These are phyloP conservation scores for Cryptococcus jaspeensis DNA, from an alignment of 1,284 basidiomycete genomes.

Conservation along the genomic window DNA sequence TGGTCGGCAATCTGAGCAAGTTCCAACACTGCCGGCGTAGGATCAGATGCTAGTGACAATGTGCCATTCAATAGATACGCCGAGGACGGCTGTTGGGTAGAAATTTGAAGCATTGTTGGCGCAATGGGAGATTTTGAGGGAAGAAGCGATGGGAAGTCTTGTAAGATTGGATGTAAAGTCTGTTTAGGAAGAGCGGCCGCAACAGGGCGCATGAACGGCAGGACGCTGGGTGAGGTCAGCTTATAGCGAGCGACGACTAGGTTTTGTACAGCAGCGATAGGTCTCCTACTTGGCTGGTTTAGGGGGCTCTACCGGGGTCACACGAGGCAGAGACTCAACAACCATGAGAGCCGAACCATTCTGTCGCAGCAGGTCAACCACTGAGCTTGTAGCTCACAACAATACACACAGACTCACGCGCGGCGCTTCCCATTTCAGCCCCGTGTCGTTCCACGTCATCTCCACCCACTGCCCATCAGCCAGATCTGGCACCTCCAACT, in stretches of 20 bases:
- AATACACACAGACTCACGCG: constrained; percentile 13
- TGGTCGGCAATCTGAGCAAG: constrained; percentile 31
- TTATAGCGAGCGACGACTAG: neutral
- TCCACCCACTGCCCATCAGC: constrained; percentile 15
- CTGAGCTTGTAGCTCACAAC: neutral
- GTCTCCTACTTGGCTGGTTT: constrained; percentile 33
- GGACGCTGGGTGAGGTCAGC: constrained; percentile 16
- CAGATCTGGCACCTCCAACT: neutral
- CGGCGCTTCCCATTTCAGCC: constrained; percentile 18
- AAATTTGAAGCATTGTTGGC: constrained; percentile 28
- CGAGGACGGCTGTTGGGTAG: constrained; percentile 1
- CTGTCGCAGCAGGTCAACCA: constrained; percentile 14
- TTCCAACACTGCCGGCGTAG: constrained; percentile 9
- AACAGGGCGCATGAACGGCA: constrained; percentile 22
- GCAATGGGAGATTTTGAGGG: constrained; percentile 17
- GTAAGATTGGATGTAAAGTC: constrained; percentile 19
- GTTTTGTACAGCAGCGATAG: neutral
- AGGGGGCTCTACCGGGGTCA: constrained; percentile 42
- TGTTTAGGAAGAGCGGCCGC: constrained; percentile 18
- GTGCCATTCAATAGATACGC: constrained; percentile 34
- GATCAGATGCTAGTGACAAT: constrained; percentile 15
- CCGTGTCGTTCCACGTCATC: constrained; percentile 19
- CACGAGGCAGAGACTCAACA: constrained; percentile 38
- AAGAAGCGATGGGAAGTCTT: constrained; percentile 29
- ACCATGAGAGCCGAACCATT: constrained; percentile 36